Base-by-base conservation (phyloP, 331 rosid genomes). In the Ulmus americana region DNA sequence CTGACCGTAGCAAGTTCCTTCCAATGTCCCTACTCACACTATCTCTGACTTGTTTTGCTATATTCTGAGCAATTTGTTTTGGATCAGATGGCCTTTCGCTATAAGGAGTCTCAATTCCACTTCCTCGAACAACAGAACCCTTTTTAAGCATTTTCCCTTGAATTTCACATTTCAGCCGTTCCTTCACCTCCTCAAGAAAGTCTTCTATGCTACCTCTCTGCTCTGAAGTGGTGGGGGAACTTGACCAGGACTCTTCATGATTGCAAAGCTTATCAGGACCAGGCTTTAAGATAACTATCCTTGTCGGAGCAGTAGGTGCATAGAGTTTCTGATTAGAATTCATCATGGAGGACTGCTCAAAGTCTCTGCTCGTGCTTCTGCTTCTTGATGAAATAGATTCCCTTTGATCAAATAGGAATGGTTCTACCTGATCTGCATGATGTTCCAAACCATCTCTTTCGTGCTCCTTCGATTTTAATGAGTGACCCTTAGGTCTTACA, bases 161-260 rank as follows among this genome's bases (percentile, higher is more conserved):
- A 64, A 82, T 77, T 76, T 94, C 99, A 45, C 80, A 84, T 74
- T 78, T 87, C 73, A 94, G 76, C 62, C 90, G 83, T 72, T 87
- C 96, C 81, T 74, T 90, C 66, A 94, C 99, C 82, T 94, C 99
- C 75, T 87, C 87, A 20, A 94, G 99, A 77, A 94, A 90, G 74
- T 87, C 96, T 75, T 87, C 95, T 68, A 94, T 81, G 62, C 89
- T 88, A 63, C 77, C 85, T 68, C 88, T 81, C 14, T 85, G 86
- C 15, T 62, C 86, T 71, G 76, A 76, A 72, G 76, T 76, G 68
- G 77, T 73, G 4, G 96, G 76, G 41, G 96, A 78, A 63, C 67
- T 71, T 38, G 75, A 81, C 95, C 87, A 82, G 66, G 75, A 64
- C 61, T 85, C 96, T 77, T 78, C 90, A 67, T 77, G 87, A 64